Conservation (phyloP, 495 filamentous ascomycete species). For the Daldinia childiae region DNA sequence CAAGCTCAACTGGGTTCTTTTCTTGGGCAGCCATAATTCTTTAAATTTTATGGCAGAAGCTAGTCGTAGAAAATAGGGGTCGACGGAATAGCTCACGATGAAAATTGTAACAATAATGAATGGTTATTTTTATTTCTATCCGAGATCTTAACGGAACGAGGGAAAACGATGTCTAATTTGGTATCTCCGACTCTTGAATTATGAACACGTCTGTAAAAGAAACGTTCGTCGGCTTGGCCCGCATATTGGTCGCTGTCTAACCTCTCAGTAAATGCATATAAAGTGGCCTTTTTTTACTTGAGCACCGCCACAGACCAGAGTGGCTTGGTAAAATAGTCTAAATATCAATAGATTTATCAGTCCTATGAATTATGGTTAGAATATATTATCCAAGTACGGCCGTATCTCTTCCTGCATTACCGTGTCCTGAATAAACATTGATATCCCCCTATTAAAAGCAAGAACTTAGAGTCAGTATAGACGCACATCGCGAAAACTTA, state of each 20-base stretch:
- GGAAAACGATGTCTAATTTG: not conserved
- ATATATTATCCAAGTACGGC: too few species aligned
- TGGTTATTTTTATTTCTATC: not conserved
- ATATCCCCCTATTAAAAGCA: too few species aligned
- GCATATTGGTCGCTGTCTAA: not conserved
- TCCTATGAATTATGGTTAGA: too few species aligned
- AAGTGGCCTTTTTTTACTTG: not conserved
- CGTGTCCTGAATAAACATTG: too few species aligned
- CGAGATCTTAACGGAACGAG: not conserved
- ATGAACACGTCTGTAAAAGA: conserved; percentile 15
- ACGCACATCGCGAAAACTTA: too few species aligned
- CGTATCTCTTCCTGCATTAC: too few species aligned
- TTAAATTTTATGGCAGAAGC: not conserved
- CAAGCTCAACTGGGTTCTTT: conserved; percentile 58
- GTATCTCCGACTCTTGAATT: not conserved
- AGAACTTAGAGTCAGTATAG: too few species aligned
- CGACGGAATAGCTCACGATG: not conserved
- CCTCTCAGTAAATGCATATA: conserved; percentile 1
- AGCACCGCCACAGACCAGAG: not conserved
- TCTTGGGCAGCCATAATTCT: conserved; percentile 51
- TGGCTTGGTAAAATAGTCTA: not conserved
- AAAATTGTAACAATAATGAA: not conserved
- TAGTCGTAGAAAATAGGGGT: not conserved
- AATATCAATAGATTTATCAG: too few species aligned
- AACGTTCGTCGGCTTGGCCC: conserved; percentile 14